Conservation (phyloP, 306 rosid genomes). For the Senna siamea region DNA sequence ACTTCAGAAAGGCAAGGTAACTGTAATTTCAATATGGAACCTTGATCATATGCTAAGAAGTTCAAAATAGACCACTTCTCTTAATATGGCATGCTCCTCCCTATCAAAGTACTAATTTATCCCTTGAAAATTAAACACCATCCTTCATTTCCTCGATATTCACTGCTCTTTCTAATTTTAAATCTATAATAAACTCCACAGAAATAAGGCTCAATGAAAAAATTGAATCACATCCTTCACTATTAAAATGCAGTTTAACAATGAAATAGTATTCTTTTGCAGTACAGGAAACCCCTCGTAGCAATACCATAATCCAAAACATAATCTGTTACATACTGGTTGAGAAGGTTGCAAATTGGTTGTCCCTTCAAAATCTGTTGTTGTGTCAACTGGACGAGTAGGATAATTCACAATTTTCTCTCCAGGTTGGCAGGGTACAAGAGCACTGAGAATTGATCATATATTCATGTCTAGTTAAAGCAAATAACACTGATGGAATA, state of each 20-base stretch:
- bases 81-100: background rate
- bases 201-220: slow-evolving; percentile 14
- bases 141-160: slow-evolving; percentile 23
- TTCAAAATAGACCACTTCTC: slow-evolving; percentile 3
- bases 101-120: background rate
- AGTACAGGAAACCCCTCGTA: background rate
- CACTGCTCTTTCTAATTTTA: slow-evolving; percentile 19
- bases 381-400: slow-evolving; percentile 90
- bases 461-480: slow-evolving; percentile 43
- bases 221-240: slow-evolving; percentile 16
- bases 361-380: slow-evolving; percentile 94
- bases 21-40: slow-evolving; percentile 6
- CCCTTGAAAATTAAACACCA: slow-evolving; percentile 9
- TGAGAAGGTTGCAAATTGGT: slow-evolving; percentile 85
- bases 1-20: background rate
- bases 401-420: slow-evolving; percentile 88
- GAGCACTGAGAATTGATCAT: slow-evolving; percentile 66
- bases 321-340: slow-evolving; percentile 55
- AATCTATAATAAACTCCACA: slow-evolving; percentile 30
- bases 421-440: slow-evolving; percentile 82
- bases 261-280: slow-evolving; percentile 4
- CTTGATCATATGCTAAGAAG: background rate
- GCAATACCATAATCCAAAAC: background rate
- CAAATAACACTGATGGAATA: slow-evolving; percentile 12
- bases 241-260: slow-evolving; percentile 29